These are phyloP conservation scores for Wallacemonas sp. DNA, from an alignment of 208 protist genomes.

Conservation along the genomic window DNA sequence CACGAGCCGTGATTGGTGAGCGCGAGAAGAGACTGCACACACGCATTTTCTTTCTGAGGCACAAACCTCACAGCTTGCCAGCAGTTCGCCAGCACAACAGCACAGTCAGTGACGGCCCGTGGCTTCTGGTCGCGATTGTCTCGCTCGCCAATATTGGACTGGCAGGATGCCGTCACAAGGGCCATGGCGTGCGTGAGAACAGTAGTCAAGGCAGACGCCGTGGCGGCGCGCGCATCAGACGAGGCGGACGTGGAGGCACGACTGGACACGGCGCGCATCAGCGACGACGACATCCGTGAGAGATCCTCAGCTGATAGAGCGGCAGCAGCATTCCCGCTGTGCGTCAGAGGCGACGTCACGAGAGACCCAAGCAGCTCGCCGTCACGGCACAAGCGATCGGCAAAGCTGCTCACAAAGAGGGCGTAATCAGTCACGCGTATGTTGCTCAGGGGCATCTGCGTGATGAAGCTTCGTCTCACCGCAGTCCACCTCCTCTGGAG, in stretches of 20 bases:
- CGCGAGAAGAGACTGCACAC: too few relatives aligned
- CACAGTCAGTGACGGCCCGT: neutral
- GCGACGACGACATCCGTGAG: neutral
- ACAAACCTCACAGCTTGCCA: too few relatives aligned
- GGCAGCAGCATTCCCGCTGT: too few relatives aligned
- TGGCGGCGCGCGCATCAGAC: neutral
- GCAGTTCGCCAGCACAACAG: constrained; percentile 4
- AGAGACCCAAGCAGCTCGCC: neutral
- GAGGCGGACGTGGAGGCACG: neutral
- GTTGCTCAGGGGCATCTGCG: neutral
- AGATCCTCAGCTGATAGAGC: too few relatives aligned
- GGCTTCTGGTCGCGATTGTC: too few relatives aligned
- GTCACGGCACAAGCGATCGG: neutral
- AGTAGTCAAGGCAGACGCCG: neutral
- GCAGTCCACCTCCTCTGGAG: too few relatives aligned
- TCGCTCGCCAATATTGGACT: too few relatives aligned
- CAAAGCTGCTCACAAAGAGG: neutral
- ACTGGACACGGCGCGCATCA: neutral
- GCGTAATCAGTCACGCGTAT: neutral
- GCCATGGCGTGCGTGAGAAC: neutral
- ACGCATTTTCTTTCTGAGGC: too few relatives aligned
- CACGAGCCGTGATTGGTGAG: too few relatives aligned
- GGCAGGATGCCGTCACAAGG: neutral
- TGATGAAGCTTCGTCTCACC: neutral
- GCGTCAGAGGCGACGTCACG: too few relatives aligned